These are phyloP conservation scores for Hypoxylon fuscum DNA, from an alignment of 495 filamentous ascomycete species.

Conservation along the genomic window DNA sequence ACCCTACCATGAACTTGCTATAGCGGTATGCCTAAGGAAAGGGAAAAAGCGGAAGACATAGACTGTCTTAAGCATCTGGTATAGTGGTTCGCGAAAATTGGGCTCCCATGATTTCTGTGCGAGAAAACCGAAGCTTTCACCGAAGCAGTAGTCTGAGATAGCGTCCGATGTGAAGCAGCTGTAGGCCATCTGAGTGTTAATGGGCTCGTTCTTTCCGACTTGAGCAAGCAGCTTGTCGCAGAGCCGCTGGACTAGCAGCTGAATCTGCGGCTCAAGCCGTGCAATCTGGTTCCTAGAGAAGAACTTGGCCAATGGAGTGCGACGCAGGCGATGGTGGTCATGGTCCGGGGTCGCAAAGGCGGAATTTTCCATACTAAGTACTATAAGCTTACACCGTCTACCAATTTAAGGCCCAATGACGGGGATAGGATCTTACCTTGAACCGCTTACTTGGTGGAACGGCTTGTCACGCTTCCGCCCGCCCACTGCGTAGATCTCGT, in stretches of 20 bases:
- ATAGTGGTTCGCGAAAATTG: slow-evolving; percentile 30
- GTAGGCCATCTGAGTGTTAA: slow-evolving; percentile 22
- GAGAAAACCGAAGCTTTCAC: slow-evolving; percentile 33
- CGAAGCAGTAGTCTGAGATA: slow-evolving; percentile 39
- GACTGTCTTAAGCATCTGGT: slow-evolving; percentile 5
- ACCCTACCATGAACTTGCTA: slow-evolving; percentile 8
- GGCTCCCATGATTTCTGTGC: slow-evolving; percentile 22
- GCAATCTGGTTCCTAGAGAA: slow-evolving; percentile 48
- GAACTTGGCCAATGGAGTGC: slow-evolving; percentile 51
- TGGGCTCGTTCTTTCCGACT: neutral
- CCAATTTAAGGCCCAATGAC: slow-evolving; percentile 4
- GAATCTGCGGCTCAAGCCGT: slow-evolving; percentile 43
- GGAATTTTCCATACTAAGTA: slow-evolving; percentile 28
- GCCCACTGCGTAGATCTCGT: slow-evolving; percentile 44
- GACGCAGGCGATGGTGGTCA: slow-evolving; percentile 48
- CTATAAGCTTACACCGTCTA: neutral
- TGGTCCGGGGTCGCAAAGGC: slow-evolving; percentile 53
- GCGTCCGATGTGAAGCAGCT: slow-evolving; percentile 38
- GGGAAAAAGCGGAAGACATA: slow-evolving; percentile 31
- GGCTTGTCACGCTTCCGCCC: slow-evolving; percentile 45
- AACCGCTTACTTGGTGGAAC: slow-evolving; percentile 39
- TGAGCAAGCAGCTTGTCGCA: slow-evolving; percentile 35
- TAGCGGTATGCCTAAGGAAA: slow-evolving; percentile 6
- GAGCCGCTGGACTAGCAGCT: slow-evolving; percentile 26
- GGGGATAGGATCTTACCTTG: slow-evolving; percentile 15